Percentiles rank a stretch among this genome's conserved stretches.
Evolutionary conservation across 23 red algal species (phyloP).

Genomic region (Gracilaria gracilis): DNA sequence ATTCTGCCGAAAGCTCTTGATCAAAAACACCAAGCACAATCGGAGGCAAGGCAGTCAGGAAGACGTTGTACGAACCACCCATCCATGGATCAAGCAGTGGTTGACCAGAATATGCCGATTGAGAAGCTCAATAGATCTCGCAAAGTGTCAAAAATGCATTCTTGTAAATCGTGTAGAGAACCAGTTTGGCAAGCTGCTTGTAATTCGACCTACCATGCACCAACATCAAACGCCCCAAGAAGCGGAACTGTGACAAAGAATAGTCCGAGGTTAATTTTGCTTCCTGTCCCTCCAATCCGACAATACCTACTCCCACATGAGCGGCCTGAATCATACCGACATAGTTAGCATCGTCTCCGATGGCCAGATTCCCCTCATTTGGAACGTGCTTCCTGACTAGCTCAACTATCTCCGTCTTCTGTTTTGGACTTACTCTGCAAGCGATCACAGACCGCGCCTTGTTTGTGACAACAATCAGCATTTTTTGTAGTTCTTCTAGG

Average conservation of each 20-base stretch:
- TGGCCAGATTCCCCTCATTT: slow-evolving; percentile 82
- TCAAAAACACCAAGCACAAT: slow-evolving; percentile 91
- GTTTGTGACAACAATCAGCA: slow-evolving; percentile 68
- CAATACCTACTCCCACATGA: slow-evolving; percentile 97
- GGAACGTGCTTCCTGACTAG: slow-evolving; percentile 72
- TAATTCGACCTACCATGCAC: slow-evolving; percentile 97
- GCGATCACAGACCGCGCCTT: slow-evolving; percentile 86
- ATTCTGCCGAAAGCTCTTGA: slow-evolving; percentile 84
- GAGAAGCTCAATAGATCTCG: slow-evolving; percentile 81
- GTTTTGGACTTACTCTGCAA: slow-evolving; percentile 93
- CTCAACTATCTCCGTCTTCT: slow-evolving; percentile 96
- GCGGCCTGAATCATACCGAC: slow-evolving; percentile 99
- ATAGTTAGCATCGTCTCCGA: slow-evolving; percentile 98
- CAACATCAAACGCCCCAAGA: slow-evolving; percentile 88
- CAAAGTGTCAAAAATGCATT: slow-evolving; percentile 79
- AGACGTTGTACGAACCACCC: slow-evolving; percentile 88
- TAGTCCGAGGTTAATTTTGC: slow-evolving; percentile 92
- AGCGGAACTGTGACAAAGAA: slow-evolving; percentile 92
- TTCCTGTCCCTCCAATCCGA: slow-evolving; percentile 92
- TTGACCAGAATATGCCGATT: slow-evolving; percentile 79
- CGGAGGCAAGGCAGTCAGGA: slow-evolving; percentile 80
- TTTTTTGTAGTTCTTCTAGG: slow-evolving; percentile 67
- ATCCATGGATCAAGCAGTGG: slow-evolving; percentile 95
- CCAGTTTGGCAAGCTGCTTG: slow-evolving; percentile 84
- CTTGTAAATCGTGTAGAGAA: slow-evolving; percentile 93